Conservation (phyloP, 2,329 filamentous ascomycete species). For the Microsporum ferrugineum region DNA sequence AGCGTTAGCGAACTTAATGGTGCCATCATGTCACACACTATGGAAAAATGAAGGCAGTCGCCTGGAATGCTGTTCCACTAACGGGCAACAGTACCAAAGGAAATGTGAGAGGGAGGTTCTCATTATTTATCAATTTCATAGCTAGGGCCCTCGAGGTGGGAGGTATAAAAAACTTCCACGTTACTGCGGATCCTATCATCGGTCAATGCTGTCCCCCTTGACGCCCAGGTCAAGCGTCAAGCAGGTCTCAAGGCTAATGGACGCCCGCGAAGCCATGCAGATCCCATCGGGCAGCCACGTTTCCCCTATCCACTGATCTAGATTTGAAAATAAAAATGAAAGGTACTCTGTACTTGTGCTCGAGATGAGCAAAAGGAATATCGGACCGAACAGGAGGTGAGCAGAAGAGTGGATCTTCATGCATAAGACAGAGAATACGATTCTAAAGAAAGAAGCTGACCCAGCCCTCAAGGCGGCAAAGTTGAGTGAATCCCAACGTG, state of each 20-base stretch:
- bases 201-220: background rate
- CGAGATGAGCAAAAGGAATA: background rate
- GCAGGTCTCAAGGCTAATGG: background rate
- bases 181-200: background rate
- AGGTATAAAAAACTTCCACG: constrained; percentile 1
- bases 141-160: background rate
- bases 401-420: background rate
- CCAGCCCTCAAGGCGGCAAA: background rate
- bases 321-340: background rate
- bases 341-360: background rate
- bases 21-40: background rate
- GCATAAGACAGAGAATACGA: background rate
- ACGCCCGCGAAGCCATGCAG: background rate
- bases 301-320: background rate
- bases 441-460: background rate
- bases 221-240: background rate
- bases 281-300: background rate
- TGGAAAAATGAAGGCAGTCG: background rate
- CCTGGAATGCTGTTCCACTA: no score
- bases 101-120: background rate
- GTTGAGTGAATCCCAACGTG: background rate
- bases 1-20: background rate
- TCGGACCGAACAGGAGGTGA: background rate
- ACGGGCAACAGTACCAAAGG: background rate
- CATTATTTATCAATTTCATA: background rate